phyloP scores from a whole-genome alignment of 1,284 basidiomycete genomes.

The Polyporus tsugae region DNA sequence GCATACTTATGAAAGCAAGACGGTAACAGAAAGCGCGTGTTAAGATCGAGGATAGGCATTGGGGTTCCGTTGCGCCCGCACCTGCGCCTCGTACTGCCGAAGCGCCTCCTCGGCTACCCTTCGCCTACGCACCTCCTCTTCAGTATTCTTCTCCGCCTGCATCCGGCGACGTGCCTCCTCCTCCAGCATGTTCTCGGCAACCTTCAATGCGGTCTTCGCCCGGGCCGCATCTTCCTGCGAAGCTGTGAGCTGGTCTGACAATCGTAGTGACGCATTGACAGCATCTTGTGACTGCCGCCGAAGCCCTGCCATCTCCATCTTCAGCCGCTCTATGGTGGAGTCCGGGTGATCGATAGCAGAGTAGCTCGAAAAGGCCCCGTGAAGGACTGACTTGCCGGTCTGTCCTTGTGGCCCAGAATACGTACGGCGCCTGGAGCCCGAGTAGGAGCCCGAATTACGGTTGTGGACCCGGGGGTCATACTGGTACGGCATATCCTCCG shows the following conservation, averaged over 20 bases:
- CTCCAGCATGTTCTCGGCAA: conserved; percentile 63
- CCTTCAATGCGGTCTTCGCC: conserved; percentile 58
- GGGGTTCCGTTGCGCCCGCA: conserved; percentile 36
- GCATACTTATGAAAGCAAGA: conserved; percentile 14
- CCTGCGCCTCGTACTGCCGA: conserved; percentile 36
- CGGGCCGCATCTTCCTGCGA: conserved; percentile 66
- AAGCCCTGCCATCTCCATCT: conserved; percentile 66
- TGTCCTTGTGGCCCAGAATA: conserved; percentile 26
- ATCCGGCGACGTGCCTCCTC: conserved; percentile 64
- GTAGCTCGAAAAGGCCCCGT: conserved; percentile 40
- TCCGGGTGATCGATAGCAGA: conserved; percentile 33
- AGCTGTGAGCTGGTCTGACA: conserved; percentile 71
- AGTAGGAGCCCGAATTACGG: conserved; percentile 39
- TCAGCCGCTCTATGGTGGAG: conserved; percentile 60
- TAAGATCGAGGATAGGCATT: conserved; percentile 33
- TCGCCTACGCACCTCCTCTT: conserved; percentile 59
- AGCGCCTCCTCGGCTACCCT: conserved; percentile 59
- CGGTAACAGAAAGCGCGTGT: conserved; percentile 14
- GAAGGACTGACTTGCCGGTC: conserved; percentile 33
- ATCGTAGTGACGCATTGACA: conserved; percentile 61
- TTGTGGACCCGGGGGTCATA: conserved; percentile 49
- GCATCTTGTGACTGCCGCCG: conserved; percentile 73
- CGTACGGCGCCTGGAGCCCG: conserved; percentile 32
- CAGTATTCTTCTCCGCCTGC: conserved; percentile 62
- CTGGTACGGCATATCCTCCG: conserved; percentile 63